Conservation (phyloP, 1,284 basidiomycete genomes). For the Takashimella tepidaria region DNA sequence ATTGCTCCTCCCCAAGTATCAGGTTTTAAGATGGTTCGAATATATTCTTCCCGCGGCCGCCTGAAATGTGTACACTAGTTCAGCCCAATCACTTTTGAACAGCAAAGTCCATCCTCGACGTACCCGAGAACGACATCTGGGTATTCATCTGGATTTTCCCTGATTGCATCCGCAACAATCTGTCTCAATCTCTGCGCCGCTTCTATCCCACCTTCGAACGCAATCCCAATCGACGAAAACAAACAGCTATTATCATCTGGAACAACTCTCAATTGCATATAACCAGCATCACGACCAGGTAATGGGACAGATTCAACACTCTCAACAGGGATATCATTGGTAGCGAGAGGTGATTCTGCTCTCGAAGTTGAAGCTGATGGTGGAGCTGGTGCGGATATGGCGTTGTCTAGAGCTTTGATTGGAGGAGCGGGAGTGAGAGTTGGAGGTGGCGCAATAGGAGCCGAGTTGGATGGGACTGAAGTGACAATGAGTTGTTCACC, state of each 20-base stretch:
- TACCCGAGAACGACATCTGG: slow-evolving; percentile 79
- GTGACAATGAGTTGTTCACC: slow-evolving; percentile 81
- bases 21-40: slow-evolving; percentile 69
- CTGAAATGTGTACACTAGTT: too few relatives aligned
- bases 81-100: neutral
- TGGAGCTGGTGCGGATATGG: slow-evolving; percentile 22
- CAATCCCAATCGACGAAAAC: slow-evolving; percentile 75
- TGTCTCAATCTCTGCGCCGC: slow-evolving; percentile 48
- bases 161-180: slow-evolving; percentile 80
- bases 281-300: slow-evolving; percentile 50
- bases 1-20: slow-evolving; percentile 91
- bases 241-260: slow-evolving; percentile 92
- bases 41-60: slow-evolving; percentile 67
- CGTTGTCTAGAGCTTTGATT: slow-evolving; percentile 32
- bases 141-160: slow-evolving; percentile 63
- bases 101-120: slow-evolving; percentile 25
- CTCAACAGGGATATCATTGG: slow-evolving; percentile 20
- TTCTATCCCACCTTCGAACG: slow-evolving; percentile 72
- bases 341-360: slow-evolving; percentile 8
- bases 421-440: slow-evolving; percentile 28
- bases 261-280: slow-evolving; percentile 58
- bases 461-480: slow-evolving; percentile 36
- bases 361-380: slow-evolving; percentile 5
- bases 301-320: slow-evolving; percentile 26
- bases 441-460: slow-evolving; percentile 12